Percentiles rank a stretch among this genome's conserved stretches.
Evolutionary conservation across 2,329 filamentous ascomycete genomes (phyloP).

Genomic region (Mycocentrospora acerina): DNA sequence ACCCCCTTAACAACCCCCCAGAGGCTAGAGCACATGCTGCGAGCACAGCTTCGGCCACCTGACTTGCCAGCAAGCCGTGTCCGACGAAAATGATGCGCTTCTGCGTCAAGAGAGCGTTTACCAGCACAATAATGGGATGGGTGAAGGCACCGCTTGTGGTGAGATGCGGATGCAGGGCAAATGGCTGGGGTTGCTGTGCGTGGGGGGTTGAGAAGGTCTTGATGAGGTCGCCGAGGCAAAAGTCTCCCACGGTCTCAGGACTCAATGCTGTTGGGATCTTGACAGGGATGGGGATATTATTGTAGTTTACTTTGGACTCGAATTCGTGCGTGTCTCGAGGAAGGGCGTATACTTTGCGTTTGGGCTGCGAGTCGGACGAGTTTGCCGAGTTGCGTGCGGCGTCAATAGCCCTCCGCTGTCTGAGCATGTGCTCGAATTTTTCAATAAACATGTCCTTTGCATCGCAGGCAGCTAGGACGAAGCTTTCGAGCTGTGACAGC

Average conservation of each 20-base stretch:
- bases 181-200: constrained; percentile 78
- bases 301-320: constrained; percentile 92
- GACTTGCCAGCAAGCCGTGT: constrained; percentile 90
- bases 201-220: constrained; percentile 88
- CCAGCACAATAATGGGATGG: constrained; percentile 90
- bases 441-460: constrained; percentile 96
- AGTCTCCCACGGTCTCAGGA: constrained; percentile 95
- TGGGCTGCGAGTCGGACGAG: constrained; percentile 45
- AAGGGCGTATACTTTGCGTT: constrained; percentile 67
- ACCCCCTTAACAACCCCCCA: constrained; percentile 87
- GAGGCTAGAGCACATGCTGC: constrained; percentile 94
- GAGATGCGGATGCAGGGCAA: constrained; percentile 83
- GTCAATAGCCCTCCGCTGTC: constrained; percentile 73
- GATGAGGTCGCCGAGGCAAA: constrained; percentile 95
- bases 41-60: constrained; percentile 96
- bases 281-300: constrained; percentile 93
- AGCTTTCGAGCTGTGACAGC: constrained; percentile 78
- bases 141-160: constrained; percentile 89
- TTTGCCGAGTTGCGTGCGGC: constrained; percentile 40
- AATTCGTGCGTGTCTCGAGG: constrained; percentile 97
- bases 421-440: constrained; percentile 94
- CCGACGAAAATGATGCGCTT: constrained; percentile 96
- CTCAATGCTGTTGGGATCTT: constrained; percentile 93
- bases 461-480: constrained; percentile 85
- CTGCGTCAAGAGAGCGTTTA: constrained; percentile 92